Conservation (phyloP, 2,329 filamentous ascomycete genomes). For the Monosporascus sp. region DNA sequence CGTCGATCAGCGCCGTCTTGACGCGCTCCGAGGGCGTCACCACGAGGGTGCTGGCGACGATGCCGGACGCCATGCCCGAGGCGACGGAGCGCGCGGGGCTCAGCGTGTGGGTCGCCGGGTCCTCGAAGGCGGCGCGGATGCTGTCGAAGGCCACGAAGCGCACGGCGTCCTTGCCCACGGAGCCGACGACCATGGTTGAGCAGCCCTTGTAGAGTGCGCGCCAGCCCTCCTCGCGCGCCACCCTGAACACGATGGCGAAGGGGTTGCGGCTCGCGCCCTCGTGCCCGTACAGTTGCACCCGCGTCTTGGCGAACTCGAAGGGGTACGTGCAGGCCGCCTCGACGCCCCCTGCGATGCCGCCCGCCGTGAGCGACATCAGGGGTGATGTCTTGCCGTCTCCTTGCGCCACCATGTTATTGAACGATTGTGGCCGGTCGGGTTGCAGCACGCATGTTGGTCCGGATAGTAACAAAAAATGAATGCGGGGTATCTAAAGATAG, state of each 20-base stretch:
- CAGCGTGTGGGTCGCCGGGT: conserved; percentile 46
- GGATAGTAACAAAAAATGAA: no score
- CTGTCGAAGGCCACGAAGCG: conserved; percentile 60
- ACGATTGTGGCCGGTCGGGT: no score
- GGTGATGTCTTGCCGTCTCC: conserved; percentile 20
- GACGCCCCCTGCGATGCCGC: conserved; percentile 27
- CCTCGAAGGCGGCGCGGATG: conserved; percentile 52
- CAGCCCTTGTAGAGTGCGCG: conserved; percentile 57
- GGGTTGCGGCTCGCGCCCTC: conserved; percentile 42
- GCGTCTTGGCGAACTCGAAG: conserved; percentile 61
- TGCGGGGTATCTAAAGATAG: no score
- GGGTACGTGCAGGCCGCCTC: conserved; percentile 43
- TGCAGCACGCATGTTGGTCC: no score
- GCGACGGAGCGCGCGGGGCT: conserved; percentile 49
- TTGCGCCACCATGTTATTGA: conserved; percentile 25
- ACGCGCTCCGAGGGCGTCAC: conserved; percentile 61
- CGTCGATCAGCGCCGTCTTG: conserved; percentile 61
- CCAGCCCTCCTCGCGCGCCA: conserved; percentile 52
- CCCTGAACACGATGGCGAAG: conserved; percentile 48
- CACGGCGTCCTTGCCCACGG: conserved; percentile 57
- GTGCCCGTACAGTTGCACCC: conserved; percentile 46
- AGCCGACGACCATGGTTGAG: conserved; percentile 48
- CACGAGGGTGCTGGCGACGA: conserved; percentile 51
- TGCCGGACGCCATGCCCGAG: conserved; percentile 55
- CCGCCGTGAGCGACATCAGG: conserved; percentile 22